Conservation (phyloP, 306 rosid species). For the Acacia acuminata region DNA sequence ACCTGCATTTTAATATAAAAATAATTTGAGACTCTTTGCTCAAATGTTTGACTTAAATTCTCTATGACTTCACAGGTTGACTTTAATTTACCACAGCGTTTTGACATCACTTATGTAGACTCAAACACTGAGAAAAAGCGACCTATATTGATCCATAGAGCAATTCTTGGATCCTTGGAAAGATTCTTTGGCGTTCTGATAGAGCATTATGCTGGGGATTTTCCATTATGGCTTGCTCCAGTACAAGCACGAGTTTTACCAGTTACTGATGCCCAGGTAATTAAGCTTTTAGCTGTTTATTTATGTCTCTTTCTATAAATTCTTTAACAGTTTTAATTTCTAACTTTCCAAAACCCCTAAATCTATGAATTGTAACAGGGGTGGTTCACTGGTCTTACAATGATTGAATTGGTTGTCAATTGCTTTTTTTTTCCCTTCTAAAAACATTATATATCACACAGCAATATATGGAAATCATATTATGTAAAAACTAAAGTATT, state of each 20-base stretch:
- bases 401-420: background rate
- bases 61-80: conserved; percentile 67
- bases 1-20: conserved; percentile 18
- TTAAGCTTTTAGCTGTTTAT: conserved; percentile 5
- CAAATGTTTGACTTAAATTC: conserved; percentile 4
- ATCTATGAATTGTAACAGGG: background rate
- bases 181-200: conserved; percentile 93
- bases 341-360: background rate
- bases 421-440: background rate
- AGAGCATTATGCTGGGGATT: conserved; percentile 96
- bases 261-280: conserved; percentile 90
- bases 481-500: background rate
- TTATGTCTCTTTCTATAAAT: background rate
- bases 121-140: conserved; percentile 80
- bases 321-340: background rate
- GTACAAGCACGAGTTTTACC: conserved; percentile 90
- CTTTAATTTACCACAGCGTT: conserved; percentile 91
- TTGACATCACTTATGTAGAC: conserved; percentile 86
- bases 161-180: conserved; percentile 96
- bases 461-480: background rate
- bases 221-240: conserved; percentile 98
- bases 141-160: conserved; percentile 96
- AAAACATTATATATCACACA: background rate
- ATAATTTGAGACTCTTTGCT: conserved; percentile 12
- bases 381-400: background rate